Percentiles rank a stretch among this genome's conserved stretches.
Evolutionary conservation across 2,329 filamentous ascomycete species (phyloP).

Genomic region (Cyphellophora attinorum): DNA sequence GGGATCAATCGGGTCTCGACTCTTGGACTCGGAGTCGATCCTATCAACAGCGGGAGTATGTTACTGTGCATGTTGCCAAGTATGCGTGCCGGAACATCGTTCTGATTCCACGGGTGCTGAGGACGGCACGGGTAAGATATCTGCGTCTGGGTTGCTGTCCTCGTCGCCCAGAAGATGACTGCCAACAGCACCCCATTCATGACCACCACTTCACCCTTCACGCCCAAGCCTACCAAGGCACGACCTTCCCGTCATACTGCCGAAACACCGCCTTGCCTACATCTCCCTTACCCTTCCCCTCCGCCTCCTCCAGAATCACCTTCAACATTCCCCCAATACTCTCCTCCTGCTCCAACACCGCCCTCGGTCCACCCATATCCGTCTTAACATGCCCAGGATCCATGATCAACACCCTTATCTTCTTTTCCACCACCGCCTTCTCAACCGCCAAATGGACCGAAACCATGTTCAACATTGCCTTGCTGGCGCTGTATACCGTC

Average conservation of each 20-base stretch:
- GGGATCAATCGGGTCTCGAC: too few species aligned
- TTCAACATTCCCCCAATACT: constrained; percentile 31
- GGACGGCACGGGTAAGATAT: too few species aligned
- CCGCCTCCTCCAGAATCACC: constrained; percentile 22
- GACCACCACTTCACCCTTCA: too few species aligned
- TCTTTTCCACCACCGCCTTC: constrained; percentile 23
- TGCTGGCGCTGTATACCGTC: constrained; percentile 30
- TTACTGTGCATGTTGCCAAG: too few species aligned
- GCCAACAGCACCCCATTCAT: too few species aligned
- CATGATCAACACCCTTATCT: constrained; percentile 28
- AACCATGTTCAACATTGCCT: constrained; percentile 36
- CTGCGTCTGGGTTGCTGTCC: too few species aligned
- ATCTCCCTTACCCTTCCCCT: constrained; percentile 16
- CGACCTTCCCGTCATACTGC: constrained; percentile 13
- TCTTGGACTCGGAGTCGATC: too few species aligned
- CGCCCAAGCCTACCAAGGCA: constrained; percentile 17
- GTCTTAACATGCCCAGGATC: constrained; percentile 38
- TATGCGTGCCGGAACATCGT: too few species aligned
- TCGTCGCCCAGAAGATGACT: too few species aligned
- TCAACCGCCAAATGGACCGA: constrained; percentile 31
- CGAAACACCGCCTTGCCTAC: constrained; percentile 15
- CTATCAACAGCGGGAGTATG: too few species aligned
- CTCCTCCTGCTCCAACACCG: constrained; percentile 27
- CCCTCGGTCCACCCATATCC: constrained; percentile 33
- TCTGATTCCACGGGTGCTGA: too few species aligned